Evolutionary conservation across 208 protist genomes (phyloP), one percentile per base, ranked within the genome.

Genomic region (Herpetomonas muscarum): DNA sequence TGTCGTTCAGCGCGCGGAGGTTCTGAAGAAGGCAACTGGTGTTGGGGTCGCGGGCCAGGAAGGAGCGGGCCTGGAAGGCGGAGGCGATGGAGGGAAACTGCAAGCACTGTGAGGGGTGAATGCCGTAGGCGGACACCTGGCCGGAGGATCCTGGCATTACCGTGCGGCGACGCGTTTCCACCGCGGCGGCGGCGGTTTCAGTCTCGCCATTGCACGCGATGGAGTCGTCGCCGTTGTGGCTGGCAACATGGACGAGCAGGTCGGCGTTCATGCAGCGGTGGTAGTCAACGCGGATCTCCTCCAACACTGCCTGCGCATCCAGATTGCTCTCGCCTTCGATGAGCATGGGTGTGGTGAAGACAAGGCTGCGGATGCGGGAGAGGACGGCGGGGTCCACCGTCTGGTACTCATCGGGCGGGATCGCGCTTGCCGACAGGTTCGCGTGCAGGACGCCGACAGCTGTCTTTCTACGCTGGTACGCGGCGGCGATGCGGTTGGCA

Each of bases 371-470:
- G 42, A 95, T 79, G 25, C 87, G 78, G 2, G 58, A 62, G 22
- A 81, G 39, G n/a, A 85, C 86, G 15, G 62, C 52, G 0, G 83
- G 70, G 48, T 93, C 83, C 17, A 95, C 63, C 1, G 60, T 59
- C 47, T 90, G 77, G 70, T 86, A 94, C 62, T 95, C 87, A 60
- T 98, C 96, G 7, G 77, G 73, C 1, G 97, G 97, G 67, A 99
- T 98, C 56, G 76, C 90, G 45, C 98, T 94, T 13, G 98, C 79
- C 69, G 86, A 98, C 37, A 98, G 72, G 57, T 97, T 72, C 55
- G 90, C 63, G 32, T 81, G 81, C 46, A 98, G 61, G 10, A 89
- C 49, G 22, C 71, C 82, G 57, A 97, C 92, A 7, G 93, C 87
- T 0, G 71, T 22, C 21, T 66, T 63, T 25, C 96, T 79, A 5